phyloP scores from a whole-genome alignment of 495 filamentous ascomycete genomes.

The Bacidia rubella region DNA sequence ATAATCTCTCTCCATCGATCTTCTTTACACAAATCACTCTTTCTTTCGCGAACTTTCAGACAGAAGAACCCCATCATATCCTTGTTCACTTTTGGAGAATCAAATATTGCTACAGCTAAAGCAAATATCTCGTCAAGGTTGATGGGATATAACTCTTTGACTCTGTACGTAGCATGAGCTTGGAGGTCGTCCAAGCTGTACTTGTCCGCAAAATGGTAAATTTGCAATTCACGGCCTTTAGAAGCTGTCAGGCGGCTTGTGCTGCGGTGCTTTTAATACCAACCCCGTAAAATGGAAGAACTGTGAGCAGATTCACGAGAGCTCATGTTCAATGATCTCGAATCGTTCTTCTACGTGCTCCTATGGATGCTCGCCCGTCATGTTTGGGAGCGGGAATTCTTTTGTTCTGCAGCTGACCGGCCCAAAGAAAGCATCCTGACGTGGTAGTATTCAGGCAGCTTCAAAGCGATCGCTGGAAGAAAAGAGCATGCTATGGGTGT shows the following conservation, averaged over 20 bases:
- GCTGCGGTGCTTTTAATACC: not conserved
- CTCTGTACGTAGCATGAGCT: too few species aligned
- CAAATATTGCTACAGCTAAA: too few species aligned
- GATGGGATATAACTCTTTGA: too few species aligned
- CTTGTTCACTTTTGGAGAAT: too few species aligned
- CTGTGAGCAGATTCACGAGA: not conserved
- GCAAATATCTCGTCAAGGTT: too few species aligned
- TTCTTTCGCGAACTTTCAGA: too few species aligned
- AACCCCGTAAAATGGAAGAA: not conserved
- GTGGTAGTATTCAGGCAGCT: conserved; percentile 1
- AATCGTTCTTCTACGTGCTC: conserved; percentile 6
- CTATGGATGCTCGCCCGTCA: not conserved
- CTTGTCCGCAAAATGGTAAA: too few species aligned
- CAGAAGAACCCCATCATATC: too few species aligned
- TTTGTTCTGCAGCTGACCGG: not conserved
- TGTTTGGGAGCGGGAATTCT: not conserved
- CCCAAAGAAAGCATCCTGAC: not conserved
- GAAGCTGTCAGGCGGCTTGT: not conserved
- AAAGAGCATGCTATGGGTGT: conserved; percentile 2
- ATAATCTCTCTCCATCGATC: too few species aligned
- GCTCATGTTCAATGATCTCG: not conserved
- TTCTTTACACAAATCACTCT: too few species aligned
- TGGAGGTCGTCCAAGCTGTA: too few species aligned
- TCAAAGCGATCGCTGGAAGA: not conserved
- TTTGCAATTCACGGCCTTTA: not conserved